Percentiles rank a stretch among this genome's conserved stretches.
Conservation (phyloP, 83 land plant species). For the Isoetes engelmannii region DNA sequence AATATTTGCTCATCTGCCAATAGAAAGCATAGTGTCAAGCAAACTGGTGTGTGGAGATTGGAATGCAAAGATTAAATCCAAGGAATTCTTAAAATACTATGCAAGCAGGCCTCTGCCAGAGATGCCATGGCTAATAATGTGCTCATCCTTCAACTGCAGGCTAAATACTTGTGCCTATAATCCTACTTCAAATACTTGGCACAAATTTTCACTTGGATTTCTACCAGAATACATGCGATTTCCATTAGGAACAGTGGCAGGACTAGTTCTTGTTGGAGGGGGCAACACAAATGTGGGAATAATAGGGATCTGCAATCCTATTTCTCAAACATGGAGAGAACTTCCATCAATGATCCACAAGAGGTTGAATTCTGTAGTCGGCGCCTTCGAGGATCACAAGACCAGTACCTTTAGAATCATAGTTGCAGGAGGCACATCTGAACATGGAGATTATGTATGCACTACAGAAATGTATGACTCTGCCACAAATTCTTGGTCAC, state of each 20-base stretch:
- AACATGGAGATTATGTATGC: constrained; percentile 31
- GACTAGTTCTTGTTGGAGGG: constrained; percentile 28
- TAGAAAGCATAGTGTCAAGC: constrained; percentile 4
- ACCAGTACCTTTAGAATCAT: constrained; percentile 19
- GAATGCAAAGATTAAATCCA: constrained; percentile 8
- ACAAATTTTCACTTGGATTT: constrained; percentile 26
- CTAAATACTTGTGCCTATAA: constrained; percentile 27
- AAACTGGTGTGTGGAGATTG: constrained; percentile 9
- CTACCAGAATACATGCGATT: constrained; percentile 28
- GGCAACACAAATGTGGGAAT: constrained; percentile 15
- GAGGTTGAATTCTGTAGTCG: constrained; percentile 25
- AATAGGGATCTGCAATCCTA: constrained; percentile 26
- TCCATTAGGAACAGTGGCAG: constrained; percentile 23
- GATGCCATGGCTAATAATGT: constrained; percentile 27
- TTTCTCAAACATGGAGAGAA: constrained; percentile 27
- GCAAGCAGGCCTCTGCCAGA: background rate
- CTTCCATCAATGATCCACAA: constrained; percentile 27
- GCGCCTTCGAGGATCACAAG: constrained; percentile 14
- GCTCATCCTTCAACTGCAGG: constrained; percentile 36
- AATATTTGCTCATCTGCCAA: constrained; percentile 11
- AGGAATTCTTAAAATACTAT: background rate
- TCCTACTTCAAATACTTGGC: constrained; percentile 25
- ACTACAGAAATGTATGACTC: constrained; percentile 35
- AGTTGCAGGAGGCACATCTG: constrained; percentile 33
- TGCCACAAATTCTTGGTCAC: constrained; percentile 22